Evolutionary conservation across 148 eudicot species (phyloP).

Genomic region (Drosera capensis): DNA sequence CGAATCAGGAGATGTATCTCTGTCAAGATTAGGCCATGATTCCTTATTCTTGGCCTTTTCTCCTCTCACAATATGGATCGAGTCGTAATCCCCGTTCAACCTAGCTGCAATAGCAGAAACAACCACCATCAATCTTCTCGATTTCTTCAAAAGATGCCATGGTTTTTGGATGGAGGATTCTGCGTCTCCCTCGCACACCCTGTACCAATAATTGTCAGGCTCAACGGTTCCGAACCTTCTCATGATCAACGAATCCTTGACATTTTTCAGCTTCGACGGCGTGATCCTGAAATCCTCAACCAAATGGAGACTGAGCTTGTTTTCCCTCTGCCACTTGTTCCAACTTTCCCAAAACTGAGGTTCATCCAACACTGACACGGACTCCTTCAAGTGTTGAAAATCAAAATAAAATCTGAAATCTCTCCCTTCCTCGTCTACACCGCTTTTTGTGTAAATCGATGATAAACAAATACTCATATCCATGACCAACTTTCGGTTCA

Average conservation of each 20-base stretch:
- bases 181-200: conserved; percentile 93
- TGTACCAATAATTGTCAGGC: conserved; percentile 91
- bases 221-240: conserved; percentile 82
- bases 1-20: conserved; percentile 71
- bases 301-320: conserved; percentile 33
- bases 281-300: conserved; percentile 70
- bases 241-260: conserved; percentile 53
- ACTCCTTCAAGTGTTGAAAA: conserved; percentile 80
- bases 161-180: conserved; percentile 74
- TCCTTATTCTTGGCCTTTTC: conserved; percentile 71
- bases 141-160: conserved; percentile 85
- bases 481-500: conserved; percentile 82
- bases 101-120: conserved; percentile 63
- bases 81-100: conserved; percentile 84
- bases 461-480: conserved; percentile 71
- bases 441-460: conserved; percentile 50
- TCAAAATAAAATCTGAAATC: conserved; percentile 92
- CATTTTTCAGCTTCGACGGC: conserved; percentile 54
- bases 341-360: conserved; percentile 68
- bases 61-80: conserved; percentile 76
- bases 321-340: conserved; percentile 62
- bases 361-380: conserved; percentile 72
- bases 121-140: conserved; percentile 76
- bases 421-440: conserved; percentile 70
- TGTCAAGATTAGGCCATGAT: conserved; percentile 76